These are phyloP conservation scores for Phytophthora constricta DNA, from an alignment of 352 stramenopile species.

Conservation along the genomic window DNA sequence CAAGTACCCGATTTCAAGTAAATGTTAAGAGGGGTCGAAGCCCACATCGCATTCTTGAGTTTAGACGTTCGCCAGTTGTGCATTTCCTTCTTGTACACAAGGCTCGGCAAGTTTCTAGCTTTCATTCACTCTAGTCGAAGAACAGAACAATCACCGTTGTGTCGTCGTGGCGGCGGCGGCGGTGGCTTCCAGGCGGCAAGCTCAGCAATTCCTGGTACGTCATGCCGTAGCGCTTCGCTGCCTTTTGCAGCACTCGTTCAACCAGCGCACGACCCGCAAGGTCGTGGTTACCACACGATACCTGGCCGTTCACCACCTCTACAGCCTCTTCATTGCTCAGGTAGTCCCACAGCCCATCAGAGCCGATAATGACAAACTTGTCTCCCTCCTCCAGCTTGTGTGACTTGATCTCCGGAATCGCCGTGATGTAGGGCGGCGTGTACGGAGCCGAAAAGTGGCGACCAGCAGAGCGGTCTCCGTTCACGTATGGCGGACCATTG, in stretches of 20 bases:
- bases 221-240: slow-evolving; percentile 78
- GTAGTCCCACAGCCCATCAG: slow-evolving; percentile 98
- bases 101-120: slow-evolving; percentile 4
- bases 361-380: slow-evolving; percentile 97
- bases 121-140: slow-evolving; percentile 59
- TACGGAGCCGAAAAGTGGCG: slow-evolving; percentile 90
- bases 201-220: slow-evolving; percentile 84
- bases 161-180: slow-evolving; percentile 92
- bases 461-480: slow-evolving; percentile 83
- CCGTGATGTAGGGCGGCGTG: slow-evolving; percentile 94
- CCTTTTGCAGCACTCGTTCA: slow-evolving; percentile 80
- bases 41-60: too few species aligned
- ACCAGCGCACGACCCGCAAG: slow-evolving; percentile 79
- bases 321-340: slow-evolving; percentile 96
- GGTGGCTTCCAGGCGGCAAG: slow-evolving; percentile 79
- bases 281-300: slow-evolving; percentile 66
- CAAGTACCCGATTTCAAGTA: too few species aligned
- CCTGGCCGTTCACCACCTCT: slow-evolving; percentile 86
- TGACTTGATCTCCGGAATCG: slow-evolving; percentile 83
- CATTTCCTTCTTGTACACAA: slow-evolving; percentile 20
- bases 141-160: slow-evolving; percentile 93
- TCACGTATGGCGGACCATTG: slow-evolving; percentile 84
- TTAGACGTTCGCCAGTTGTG: slow-evolving; percentile 8
- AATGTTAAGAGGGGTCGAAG: too few species aligned
- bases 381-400: slow-evolving; percentile 76